A percentile compares a stretch with the other conserved stretches of the same genome.
These are phyloP conservation scores for Pistacia vera DNA, from an alignment of 345 rosid species.

Conservation along the genomic window DNA sequence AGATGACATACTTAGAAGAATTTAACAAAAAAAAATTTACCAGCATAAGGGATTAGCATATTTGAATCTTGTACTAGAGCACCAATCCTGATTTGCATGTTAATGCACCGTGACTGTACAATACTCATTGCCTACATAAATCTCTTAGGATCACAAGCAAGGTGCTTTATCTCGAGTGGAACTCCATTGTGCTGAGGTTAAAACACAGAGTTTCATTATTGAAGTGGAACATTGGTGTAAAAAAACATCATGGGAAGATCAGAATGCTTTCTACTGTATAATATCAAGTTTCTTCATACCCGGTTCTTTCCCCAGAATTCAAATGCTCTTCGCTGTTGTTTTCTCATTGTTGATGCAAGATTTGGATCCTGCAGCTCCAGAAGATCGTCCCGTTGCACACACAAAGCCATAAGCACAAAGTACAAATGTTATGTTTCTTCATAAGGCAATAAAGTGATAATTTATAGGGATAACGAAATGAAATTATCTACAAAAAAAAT, in stretches of 20 bases:
- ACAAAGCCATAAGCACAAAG: constrained; percentile 18
- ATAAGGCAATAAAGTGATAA: not conserved
- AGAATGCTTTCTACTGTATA: constrained; percentile 10
- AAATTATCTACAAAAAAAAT: not conserved
- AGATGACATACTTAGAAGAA: constrained; percentile 1
- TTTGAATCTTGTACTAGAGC: constrained; percentile 85
- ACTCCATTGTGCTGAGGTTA: constrained; percentile 68
- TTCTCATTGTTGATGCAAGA: constrained; percentile 79
- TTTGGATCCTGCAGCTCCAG: constrained; percentile 80
- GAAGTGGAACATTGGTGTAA: not conserved
- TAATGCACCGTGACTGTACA: constrained; percentile 80
- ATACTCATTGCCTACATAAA: constrained; percentile 84
- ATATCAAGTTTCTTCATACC: constrained; percentile 44
- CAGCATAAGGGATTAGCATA: constrained; percentile 95
- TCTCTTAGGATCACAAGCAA: constrained; percentile 79
- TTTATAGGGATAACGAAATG: not conserved
- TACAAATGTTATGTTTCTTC: not conserved
- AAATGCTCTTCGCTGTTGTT: constrained; percentile 64
- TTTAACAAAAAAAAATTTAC: constrained; percentile 34
- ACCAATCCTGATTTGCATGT: constrained; percentile 80
- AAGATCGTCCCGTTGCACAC: constrained; percentile 64
- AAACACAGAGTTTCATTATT: constrained; percentile 13
- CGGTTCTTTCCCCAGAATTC: constrained; percentile 93
- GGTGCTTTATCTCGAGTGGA: constrained; percentile 88
- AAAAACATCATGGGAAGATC: constrained; percentile 1